These are phyloP conservation scores for Tetradesmus lagerheimii DNA, from an alignment of 139 green algal species.

Conservation along the genomic window DNA sequence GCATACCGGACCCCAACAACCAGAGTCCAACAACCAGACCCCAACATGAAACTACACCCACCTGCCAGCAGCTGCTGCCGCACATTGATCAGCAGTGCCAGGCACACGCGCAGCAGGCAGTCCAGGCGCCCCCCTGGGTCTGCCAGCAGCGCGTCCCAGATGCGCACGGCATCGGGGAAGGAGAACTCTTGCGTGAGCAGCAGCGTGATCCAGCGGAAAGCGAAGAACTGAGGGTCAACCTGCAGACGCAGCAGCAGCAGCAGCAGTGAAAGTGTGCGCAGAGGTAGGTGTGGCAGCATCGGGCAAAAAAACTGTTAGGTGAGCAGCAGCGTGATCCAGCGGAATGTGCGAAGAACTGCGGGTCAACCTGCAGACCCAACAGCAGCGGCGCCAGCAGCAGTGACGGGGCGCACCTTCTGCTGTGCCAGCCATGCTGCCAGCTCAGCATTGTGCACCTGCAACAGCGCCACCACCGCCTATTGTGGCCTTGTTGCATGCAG, in stretches of 20 bases:
- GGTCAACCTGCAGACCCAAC: too few species aligned
- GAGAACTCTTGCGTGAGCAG: constrained; percentile 92
- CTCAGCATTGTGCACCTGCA: too few species aligned
- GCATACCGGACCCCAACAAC: too few species aligned
- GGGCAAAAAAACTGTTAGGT: background rate
- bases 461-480: too few species aligned
- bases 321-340: background rate
- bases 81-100: constrained; percentile 89
- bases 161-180: constrained; percentile 85
- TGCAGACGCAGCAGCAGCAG: background rate
- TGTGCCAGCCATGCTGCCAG: too few species aligned
- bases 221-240: constrained; percentile 94
- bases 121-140: constrained; percentile 71
- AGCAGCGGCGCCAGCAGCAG: too few species aligned
- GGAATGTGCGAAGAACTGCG: too few species aligned
- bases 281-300: too few species aligned
- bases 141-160: constrained; percentile 92
- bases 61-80: constrained; percentile 72
- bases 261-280: background rate
- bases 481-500: too few species aligned
- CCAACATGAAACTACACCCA: too few species aligned
- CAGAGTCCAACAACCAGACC: too few species aligned
- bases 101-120: constrained; percentile 88
- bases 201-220: constrained; percentile 97
- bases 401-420: too few species aligned